Percentiles rank a stretch among this genome's conserved stretches.
These are phyloP conservation scores for Claviceps digitariae DNA, from an alignment of 2,329 filamentous ascomycete species.

Conservation along the genomic window DNA sequence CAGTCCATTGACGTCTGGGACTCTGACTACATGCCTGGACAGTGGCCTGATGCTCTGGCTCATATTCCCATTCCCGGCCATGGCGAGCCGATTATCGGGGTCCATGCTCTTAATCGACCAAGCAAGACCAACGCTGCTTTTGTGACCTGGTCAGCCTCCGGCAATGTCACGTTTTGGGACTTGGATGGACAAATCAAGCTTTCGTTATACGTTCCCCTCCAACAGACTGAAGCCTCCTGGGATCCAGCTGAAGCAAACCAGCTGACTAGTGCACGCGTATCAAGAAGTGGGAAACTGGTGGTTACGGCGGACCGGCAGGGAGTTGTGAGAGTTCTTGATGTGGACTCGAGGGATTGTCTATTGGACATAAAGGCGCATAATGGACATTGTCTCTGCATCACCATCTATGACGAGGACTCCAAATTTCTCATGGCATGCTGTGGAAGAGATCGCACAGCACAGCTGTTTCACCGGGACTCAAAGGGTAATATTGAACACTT, in stretches of 20 bases:
- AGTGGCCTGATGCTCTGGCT: constrained; percentile 23
- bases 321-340: constrained; percentile 59
- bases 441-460: constrained; percentile 80
- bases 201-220: constrained; percentile 54
- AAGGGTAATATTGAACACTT: constrained; percentile 57
- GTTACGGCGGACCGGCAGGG: constrained; percentile 79
- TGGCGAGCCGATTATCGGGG: constrained; percentile 56
- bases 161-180: constrained; percentile 73
- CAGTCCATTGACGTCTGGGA: constrained; percentile 60
- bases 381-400: constrained; percentile 71
- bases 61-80: constrained; percentile 47
- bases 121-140: constrained; percentile 58
- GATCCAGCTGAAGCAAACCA: constrained; percentile 44
- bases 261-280: constrained; percentile 45
- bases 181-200: constrained; percentile 54
- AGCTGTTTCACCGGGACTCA: constrained; percentile 59
- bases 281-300: constrained; percentile 49
- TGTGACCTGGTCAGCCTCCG: constrained; percentile 77
- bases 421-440: constrained; percentile 64
- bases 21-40: constrained; percentile 29
- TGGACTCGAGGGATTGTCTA: constrained; percentile 43
- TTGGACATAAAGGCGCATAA: constrained; percentile 76
- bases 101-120: constrained; percentile 48
- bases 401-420: constrained; percentile 50
- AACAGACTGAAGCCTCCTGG: constrained; percentile 38